phyloP scores from a whole-genome alignment of 2,329 filamentous ascomycete genomes.

The Paracoccidioides lutzii region DNA sequence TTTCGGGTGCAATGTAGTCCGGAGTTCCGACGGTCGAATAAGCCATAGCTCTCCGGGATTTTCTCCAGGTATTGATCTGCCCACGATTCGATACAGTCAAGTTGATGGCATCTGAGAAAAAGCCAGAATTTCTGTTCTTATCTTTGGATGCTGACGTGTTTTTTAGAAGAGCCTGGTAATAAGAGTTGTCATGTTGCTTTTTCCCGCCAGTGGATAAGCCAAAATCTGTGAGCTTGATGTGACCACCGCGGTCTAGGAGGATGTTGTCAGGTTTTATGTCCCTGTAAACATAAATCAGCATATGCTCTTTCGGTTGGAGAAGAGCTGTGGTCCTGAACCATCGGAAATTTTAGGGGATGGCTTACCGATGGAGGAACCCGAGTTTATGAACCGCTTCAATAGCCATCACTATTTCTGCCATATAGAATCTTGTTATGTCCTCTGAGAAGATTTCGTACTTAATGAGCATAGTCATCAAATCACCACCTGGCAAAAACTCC shows the following conservation, averaged over 20 bases:
- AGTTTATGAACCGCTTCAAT: conserved; percentile 97
- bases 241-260: conserved; percentile 81
- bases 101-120: conserved; percentile 87
- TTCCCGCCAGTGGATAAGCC: conserved; percentile 96
- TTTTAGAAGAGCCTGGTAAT: conserved; percentile 92
- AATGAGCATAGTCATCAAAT: conserved; percentile 99
- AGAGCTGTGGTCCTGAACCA: neutral
- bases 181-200: conserved; percentile 93
- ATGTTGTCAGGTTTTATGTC: conserved; percentile 99
- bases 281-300: conserved; percentile 35
- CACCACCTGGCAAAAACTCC: conserved; percentile 96
- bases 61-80: conserved; percentile 97
- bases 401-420: conserved; percentile 95
- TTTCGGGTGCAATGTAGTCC: conserved; percentile 97
- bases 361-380: conserved; percentile 94
- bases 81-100: conserved; percentile 93
- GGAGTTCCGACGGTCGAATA: conserved; percentile 97
- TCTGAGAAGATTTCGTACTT: conserved; percentile 99
- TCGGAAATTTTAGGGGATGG: conserved; percentile 6
- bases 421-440: conserved; percentile 97
- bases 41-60: conserved; percentile 86
- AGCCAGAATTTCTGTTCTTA: conserved; percentile 80
- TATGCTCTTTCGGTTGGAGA: neutral
- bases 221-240: conserved; percentile 97
- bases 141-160: conserved; percentile 56